Evolutionary conservation across 176 grass and related monocot species (phyloP).

Genomic region (Avena sativa): DNA sequence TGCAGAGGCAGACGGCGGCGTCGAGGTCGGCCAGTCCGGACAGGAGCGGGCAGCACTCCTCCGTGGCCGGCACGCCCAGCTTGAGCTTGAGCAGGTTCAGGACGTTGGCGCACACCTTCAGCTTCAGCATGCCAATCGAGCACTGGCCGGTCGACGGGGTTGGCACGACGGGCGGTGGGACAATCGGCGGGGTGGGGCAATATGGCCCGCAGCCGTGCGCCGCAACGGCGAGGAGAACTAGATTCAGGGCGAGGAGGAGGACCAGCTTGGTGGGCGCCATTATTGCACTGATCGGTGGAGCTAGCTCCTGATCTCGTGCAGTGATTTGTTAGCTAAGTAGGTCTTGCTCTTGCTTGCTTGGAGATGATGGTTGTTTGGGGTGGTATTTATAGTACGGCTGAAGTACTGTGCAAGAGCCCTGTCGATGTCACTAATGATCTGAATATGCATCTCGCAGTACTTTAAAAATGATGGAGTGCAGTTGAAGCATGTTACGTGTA

Average conservation of each 20-base stretch:
- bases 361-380: too few relatives aligned
- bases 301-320: not conserved
- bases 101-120: conserved; percentile 45
- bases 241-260: conserved; percentile 29
- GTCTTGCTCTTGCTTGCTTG: not conserved
- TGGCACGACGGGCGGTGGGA: not conserved
- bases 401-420: too few relatives aligned
- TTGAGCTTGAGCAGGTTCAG: conserved; percentile 44
- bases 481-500: too few relatives aligned
- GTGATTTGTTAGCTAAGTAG: too few relatives aligned
- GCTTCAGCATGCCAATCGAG: conserved; percentile 53
- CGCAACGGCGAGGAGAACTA: conserved; percentile 32
- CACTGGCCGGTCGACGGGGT: conserved; percentile 16
- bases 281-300: not conserved
- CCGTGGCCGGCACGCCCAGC: conserved; percentile 26
- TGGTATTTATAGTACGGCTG: too few relatives aligned
- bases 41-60: conserved; percentile 47
- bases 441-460: too few relatives aligned
- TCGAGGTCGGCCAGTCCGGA: not conserved
- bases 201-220: conserved; percentile 31
- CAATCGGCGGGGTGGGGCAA: conserved; percentile 31
- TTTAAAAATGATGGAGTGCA: too few relatives aligned
- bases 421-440: too few relatives aligned
- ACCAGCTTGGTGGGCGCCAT: conserved; percentile 39
- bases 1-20: conserved; percentile 6